Conservation (phyloP, 2,329 filamentous ascomycete species). For the Harringtonia aguacate region DNA sequence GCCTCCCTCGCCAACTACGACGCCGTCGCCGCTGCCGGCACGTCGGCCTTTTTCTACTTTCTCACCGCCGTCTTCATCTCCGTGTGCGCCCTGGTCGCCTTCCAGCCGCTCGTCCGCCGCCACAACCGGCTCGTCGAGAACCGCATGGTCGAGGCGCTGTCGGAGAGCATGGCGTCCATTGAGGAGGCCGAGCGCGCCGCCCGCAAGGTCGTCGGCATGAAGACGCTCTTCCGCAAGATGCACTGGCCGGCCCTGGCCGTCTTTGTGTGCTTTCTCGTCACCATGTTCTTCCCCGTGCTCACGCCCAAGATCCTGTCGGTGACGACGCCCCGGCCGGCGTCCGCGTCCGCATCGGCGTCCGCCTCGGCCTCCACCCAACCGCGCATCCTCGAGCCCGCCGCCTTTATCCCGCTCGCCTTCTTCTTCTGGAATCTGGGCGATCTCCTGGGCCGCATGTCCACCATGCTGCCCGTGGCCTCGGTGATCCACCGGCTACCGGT, state of each 20-base stretch:
- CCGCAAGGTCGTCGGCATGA: slow-evolving; percentile 43
- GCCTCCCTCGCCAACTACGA: slow-evolving; percentile 16
- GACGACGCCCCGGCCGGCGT: slow-evolving; percentile 15
- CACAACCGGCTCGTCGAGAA: slow-evolving; percentile 42
- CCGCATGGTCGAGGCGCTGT: slow-evolving; percentile 36
- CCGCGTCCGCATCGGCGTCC: slow-evolving; percentile 11
- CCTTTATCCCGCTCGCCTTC: slow-evolving; percentile 85
- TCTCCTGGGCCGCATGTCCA: slow-evolving; percentile 61
- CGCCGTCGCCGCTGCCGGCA: slow-evolving; percentile 31
- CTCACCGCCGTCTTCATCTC: slow-evolving; percentile 75
- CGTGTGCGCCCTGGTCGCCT: slow-evolving; percentile 56
- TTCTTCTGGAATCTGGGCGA: slow-evolving; percentile 92
- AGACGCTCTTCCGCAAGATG: slow-evolving; percentile 63
- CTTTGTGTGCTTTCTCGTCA: slow-evolving; percentile 69
- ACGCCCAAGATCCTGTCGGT: slow-evolving; percentile 56
- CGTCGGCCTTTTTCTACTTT: slow-evolving; percentile 83
- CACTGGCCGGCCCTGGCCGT: slow-evolving; percentile 68
- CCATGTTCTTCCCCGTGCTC: slow-evolving; percentile 94
- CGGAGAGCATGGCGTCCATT: slow-evolving; percentile 37
- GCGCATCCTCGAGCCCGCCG: slow-evolving; percentile 56
- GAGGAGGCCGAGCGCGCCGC: slow-evolving; percentile 41
- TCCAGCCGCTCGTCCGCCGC: slow-evolving; percentile 59
- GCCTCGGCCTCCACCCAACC: slow-evolving; percentile 7
- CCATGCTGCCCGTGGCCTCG: slow-evolving; percentile 37
- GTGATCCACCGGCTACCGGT: slow-evolving; percentile 54